Evolutionary conservation across 1,139 yeast species (phyloP), one percentile per base, ranked within the genome.

Genomic region (Pichia sp.): DNA sequence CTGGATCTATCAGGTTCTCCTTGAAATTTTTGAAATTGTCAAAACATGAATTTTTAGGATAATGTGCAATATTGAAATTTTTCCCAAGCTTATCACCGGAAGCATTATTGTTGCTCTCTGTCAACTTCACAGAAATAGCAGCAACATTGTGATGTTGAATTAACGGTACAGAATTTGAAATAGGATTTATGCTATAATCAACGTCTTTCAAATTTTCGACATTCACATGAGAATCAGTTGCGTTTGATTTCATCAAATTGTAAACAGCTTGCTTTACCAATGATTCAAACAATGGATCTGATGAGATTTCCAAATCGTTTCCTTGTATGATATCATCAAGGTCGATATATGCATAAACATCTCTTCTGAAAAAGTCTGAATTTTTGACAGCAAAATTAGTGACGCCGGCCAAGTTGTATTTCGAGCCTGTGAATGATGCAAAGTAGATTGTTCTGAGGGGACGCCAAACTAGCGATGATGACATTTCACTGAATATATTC

Each of bases 391-490:
- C 78, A 82, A 93, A 84, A 64, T 87, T 95, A 0, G 95, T 78
- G 44, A 91, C 78, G 0, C 99, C 99, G 0, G 95, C 96, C 63
- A 80, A 73, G 64, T 91, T 92, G 65, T 87, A 91, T 58, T 86
- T 84, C 0, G 87, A 76, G 0, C 89, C 97, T 64, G 92, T 97
- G 76, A 90, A 91, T 2, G 97, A 89, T 0, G 84, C 83, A 71
- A 93, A 91, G 64, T 85, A 85, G 8, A 93, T 83, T 1, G 93
- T 77, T 64, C 99, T 78, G 31, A 92, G 69, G 0, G 99, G 98
- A 48, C 77, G 74, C 98, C 98, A 93, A 57, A 84, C 81, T 61
- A 78, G 80, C 53, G 81, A 76, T 53, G 82, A 74, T 58, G 80
- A 84, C 67, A 92, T 72, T 27, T 81, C 75, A n/a, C 91, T 82